These are phyloP conservation scores for Gymnopilus dilepis DNA, from an alignment of 768 basidiomycete species.

Conservation along the genomic window DNA sequence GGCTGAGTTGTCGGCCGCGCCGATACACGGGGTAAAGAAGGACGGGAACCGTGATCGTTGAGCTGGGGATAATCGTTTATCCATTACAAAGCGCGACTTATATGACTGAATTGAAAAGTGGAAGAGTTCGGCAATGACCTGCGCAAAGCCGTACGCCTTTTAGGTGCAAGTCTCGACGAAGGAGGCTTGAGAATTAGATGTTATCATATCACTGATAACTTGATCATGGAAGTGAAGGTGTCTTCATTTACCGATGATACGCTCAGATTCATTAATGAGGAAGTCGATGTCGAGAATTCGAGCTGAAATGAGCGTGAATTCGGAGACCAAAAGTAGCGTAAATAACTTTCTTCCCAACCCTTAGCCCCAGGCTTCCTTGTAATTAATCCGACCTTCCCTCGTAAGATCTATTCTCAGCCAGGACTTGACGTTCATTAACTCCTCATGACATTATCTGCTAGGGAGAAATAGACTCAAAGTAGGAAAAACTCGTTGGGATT, in stretches of 20 bases:
- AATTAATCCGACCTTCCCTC: neutral
- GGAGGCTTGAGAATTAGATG: too few species aligned
- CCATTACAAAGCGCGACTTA: neutral
- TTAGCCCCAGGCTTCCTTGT: neutral
- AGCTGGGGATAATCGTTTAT: neutral
- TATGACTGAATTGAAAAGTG: neutral
- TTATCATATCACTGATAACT: too few species aligned
- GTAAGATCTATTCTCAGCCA: neutral
- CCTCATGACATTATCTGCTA: neutral
- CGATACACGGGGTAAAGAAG: neutral
- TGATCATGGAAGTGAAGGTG: too few species aligned
- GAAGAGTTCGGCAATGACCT: too few species aligned
- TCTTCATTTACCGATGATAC: too few species aligned
- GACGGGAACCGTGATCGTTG: neutral
- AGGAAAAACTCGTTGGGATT: neutral
- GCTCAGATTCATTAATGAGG: too few species aligned
- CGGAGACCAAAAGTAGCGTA: neutral
- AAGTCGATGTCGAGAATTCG: too few species aligned
- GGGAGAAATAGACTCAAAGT: neutral
- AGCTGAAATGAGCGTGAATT: too few species aligned
- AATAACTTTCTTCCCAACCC: neutral
- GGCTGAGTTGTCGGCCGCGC: too few species aligned
- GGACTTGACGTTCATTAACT: neutral
- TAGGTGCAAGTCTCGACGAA: too few species aligned
- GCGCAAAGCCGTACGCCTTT: too few species aligned